Evolutionary conservation across 106 monocot genomes (phyloP), one percentile per base, ranked within the genome.

Genomic region (Dioscorea zingiberensis): DNA sequence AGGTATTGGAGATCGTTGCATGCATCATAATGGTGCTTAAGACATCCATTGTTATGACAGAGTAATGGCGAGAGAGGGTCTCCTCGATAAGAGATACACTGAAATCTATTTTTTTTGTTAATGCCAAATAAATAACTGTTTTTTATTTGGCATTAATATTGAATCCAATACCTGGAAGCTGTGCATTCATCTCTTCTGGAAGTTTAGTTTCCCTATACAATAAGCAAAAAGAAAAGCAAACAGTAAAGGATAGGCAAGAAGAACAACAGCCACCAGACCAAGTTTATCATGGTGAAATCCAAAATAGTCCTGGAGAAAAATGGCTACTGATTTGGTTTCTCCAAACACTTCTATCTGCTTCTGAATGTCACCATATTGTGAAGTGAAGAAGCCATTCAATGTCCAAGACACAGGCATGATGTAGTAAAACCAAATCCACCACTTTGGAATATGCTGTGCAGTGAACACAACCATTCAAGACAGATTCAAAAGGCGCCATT

Each of bases 361-460:
- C 6, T 63, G 16, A 25, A 78, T 24, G 32, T 84, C 91, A 59
- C 91, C 87, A 44, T 73, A 91, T 44, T 91, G 91, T 21, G 91
- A 81, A 26, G 76, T 74, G 54, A 91, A 84, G 21, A 91, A 72
- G 28, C 75, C 78, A 66, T 84, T 68, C 46, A 91, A 53, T 6
- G 78, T 67, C 91, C 91, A 91, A 0, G 87, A 78, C 46, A 74
- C 46, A 18, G 91, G 91, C 57, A 27, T 69, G 8, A 68, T 28
- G 47, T 87, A 87, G 66, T 87, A 91, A 3, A 87, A 24, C 91
- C 87, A 91, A 25, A 87, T 68, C 91, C 91, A 91, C 91, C 91
- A 90, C 64, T 75, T 83, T 30, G 90, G 90, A 60, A 90, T 90
- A 86, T 83, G 77, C 90, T 90, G 86, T 80, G 83, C 27, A 25